Conservation (phyloP, 345 rosid species). For the Pugionium dolabratum region DNA sequence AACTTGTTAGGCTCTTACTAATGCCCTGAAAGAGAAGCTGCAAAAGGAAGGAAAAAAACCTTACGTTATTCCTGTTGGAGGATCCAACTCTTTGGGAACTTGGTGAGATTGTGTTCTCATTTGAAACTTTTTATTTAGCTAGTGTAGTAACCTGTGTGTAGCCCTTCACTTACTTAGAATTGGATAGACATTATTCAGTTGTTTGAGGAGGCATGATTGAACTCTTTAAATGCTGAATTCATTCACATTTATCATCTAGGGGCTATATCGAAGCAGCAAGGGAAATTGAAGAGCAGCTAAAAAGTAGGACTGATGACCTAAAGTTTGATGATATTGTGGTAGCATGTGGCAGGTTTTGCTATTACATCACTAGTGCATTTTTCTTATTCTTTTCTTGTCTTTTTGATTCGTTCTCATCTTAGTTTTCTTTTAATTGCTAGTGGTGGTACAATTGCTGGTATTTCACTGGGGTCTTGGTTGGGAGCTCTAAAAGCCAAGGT, state of each 20-base stretch:
- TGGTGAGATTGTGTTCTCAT: constrained; percentile 58
- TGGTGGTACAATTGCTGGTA: constrained; percentile 91
- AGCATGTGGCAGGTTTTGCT: constrained; percentile 92
- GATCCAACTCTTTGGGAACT: constrained; percentile 90
- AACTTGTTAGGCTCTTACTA: constrained; percentile 62
- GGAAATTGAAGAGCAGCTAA: constrained; percentile 85
- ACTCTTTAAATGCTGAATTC: not conserved
- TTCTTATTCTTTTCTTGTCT: not conserved
- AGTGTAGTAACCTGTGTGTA: not conserved
- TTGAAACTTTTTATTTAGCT: not conserved
- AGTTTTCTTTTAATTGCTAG: constrained; percentile 44
- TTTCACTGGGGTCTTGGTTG: constrained; percentile 74
- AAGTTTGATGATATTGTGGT: constrained; percentile 86
- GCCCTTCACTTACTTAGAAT: not conserved
- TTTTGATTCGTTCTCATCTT: constrained; percentile 21
- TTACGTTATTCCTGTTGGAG: constrained; percentile 92
- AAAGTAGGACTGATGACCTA: constrained; percentile 41
- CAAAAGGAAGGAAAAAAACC: constrained; percentile 82
- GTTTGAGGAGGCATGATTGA: not conserved
- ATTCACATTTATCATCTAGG: constrained; percentile 44
- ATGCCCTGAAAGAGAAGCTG: constrained; percentile 69
- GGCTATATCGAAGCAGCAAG: constrained; percentile 85
- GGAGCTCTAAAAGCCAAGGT: constrained; percentile 86
- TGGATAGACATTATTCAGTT: not conserved
- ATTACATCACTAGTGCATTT: constrained; percentile 18